A percentile compares a stretch with the other conserved stretches of the same genome.
phyloP scores from a whole-genome alignment of 78 protist species.

The Dictyostelium intermedium region DNA sequence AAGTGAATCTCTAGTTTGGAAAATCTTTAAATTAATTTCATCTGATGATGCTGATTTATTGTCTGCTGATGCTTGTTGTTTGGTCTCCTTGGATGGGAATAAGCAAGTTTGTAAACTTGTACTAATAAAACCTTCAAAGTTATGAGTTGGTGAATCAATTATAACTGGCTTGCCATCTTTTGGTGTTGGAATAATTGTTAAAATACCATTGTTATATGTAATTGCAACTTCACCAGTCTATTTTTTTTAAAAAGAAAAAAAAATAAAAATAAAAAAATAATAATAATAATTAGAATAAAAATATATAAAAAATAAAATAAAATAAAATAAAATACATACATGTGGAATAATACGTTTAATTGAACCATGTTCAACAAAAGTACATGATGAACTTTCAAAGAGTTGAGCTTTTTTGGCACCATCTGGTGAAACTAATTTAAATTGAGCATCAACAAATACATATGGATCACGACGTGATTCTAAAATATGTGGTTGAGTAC shows the following conservation, averaged over 20 bases:
- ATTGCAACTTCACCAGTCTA: conserved; percentile 62
- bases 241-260: too few relatives aligned
- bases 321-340: not conserved
- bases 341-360: conserved; percentile 15
- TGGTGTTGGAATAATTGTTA: conserved; percentile 43
- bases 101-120: conserved; percentile 39
- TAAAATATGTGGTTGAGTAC: conserved; percentile 54
- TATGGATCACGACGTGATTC: conserved; percentile 60
- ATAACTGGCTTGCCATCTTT: conserved; percentile 47
- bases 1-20: conserved; percentile 65
- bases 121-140: conserved; percentile 36
- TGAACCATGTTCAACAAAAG: conserved; percentile 44
- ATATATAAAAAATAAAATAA: not conserved
- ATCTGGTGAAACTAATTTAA: conserved; percentile 6
- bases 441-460: conserved; percentile 45
- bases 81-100: conserved; percentile 58
- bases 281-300: not conserved
- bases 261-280: not conserved
- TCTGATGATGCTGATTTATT: conserved; percentile 13
- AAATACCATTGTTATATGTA: conserved; percentile 61
- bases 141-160: conserved; percentile 52
- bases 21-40: conserved; percentile 58
- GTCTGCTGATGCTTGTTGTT: not conserved
- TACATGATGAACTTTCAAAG: conserved; percentile 7
- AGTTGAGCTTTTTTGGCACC: not conserved